These are phyloP conservation scores for Proliferodiscus dingleyae DNA, from an alignment of 2,329 filamentous ascomycete species.

Conservation along the genomic window DNA sequence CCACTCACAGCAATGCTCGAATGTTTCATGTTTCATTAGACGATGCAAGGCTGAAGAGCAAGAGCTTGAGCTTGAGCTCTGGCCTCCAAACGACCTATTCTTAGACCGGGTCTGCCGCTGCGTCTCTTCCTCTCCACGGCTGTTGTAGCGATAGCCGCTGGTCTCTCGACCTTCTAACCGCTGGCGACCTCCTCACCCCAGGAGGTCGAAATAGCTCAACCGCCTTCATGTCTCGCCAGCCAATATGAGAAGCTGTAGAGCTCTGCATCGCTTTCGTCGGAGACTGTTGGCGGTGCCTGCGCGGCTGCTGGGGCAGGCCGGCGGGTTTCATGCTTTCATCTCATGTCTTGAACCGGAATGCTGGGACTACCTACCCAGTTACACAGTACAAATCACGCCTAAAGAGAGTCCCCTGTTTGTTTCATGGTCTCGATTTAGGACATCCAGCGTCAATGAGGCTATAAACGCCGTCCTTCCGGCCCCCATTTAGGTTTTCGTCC, in stretches of 20 bases:
- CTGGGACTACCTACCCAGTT: slow-evolving; percentile 6
- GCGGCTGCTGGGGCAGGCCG: slow-evolving; percentile 12
- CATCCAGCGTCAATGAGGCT: slow-evolving; percentile 24
- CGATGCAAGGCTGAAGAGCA: no score
- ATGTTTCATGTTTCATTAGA: background rate
- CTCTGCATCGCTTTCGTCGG: slow-evolving; percentile 3
- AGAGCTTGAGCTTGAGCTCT: background rate
- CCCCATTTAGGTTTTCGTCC: slow-evolving; percentile 15
- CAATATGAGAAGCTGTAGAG: slow-evolving; percentile 5
- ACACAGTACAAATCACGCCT: slow-evolving; percentile 4
- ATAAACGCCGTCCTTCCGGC: slow-evolving; percentile 21
- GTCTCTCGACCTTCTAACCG: background rate
- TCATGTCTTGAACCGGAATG: slow-evolving; percentile 1
- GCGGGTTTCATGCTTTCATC: slow-evolving; percentile 4
- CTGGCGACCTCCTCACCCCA: background rate
- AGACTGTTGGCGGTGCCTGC: slow-evolving; percentile 10
- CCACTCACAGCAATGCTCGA: background rate
- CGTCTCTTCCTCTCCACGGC: background rate
- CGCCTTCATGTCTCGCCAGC: slow-evolving; percentile 6
- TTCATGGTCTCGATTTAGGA: slow-evolving; percentile 25
- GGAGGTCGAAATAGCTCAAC: slow-evolving; percentile 12
- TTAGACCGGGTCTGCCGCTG: background rate
- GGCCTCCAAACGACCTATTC: background rate
- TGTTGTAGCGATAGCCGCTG: background rate
- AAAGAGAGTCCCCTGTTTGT: slow-evolving; percentile 14